phyloP scores from a whole-genome alignment of 116 monocot genomes.

The Iris pallida region DNA sequence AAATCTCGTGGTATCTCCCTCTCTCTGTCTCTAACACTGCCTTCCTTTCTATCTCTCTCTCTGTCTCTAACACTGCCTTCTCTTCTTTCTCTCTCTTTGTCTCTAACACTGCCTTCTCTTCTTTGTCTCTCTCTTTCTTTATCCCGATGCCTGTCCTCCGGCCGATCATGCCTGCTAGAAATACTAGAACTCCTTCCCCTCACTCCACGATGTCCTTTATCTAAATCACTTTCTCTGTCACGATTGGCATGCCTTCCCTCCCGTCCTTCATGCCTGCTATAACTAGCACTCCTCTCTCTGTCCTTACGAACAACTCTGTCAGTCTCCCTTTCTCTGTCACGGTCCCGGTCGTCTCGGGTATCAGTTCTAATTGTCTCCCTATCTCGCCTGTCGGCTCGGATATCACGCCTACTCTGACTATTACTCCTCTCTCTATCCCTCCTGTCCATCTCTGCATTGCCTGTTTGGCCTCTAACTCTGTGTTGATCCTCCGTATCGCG shows the following conservation, averaged over 20 bases:
- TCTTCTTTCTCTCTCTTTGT: constrained; percentile 22
- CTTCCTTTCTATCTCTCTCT: constrained; percentile 15
- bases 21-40: constrained; percentile 20
- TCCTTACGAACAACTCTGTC: constrained; percentile 15
- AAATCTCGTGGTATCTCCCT: constrained; percentile 24
- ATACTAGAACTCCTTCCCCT: constrained; percentile 42
- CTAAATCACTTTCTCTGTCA: constrained; percentile 26
- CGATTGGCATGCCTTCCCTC: constrained; percentile 24
- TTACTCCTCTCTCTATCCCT: constrained; percentile 28
- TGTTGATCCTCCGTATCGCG: constrained; percentile 24
- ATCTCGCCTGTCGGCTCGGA: constrained; percentile 14
- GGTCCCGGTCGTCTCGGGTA: constrained; percentile 1
- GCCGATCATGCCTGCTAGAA: constrained; percentile 26
- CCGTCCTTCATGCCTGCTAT: constrained; percentile 25
- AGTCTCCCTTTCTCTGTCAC: constrained; percentile 9
- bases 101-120: too few relatives aligned
- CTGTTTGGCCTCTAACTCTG: constrained; percentile 7
- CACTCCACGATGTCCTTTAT: constrained; percentile 16
- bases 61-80: constrained; percentile 26
- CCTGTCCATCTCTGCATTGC: constrained; percentile 16
- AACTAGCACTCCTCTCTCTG: constrained; percentile 42
- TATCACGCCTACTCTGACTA: constrained; percentile 13
- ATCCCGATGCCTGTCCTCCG: constrained; percentile 26
- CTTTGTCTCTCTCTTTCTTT: constrained; percentile 29
- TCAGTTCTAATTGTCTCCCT: constrained; percentile 4